phyloP scores from a whole-genome alignment of 805 yeast genomes.

The Saccharomycopsis oosterbeekiorum region DNA sequence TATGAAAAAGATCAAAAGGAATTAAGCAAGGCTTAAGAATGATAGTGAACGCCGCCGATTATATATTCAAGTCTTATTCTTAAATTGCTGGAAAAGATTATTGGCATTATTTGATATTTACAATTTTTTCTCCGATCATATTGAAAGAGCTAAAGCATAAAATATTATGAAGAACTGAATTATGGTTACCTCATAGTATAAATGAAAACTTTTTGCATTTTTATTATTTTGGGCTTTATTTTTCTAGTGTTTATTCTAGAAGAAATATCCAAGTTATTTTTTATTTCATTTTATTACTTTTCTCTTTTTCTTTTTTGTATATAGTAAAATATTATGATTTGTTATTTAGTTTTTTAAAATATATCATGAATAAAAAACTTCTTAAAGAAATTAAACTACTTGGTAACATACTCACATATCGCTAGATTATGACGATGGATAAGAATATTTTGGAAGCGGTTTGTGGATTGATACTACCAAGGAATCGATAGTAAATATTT shows the following conservation, averaged over 20 bases:
- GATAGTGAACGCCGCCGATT: too few species aligned
- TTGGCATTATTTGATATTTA: too few species aligned
- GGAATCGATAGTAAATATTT: too few species aligned
- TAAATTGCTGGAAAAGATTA: too few species aligned
- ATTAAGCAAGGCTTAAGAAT: neutral
- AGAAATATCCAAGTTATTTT: neutral
- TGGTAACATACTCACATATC: neutral
- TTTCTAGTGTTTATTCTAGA: neutral
- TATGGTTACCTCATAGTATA: too few species aligned
- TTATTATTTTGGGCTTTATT: neutral
- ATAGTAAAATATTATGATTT: neutral
- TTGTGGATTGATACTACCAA: too few species aligned
- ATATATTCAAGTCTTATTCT: too few species aligned
- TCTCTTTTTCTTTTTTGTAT: neutral
- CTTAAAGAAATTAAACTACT: neutral
- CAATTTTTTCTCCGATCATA: too few species aligned
- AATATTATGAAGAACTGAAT: too few species aligned
- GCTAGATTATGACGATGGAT: neutral
- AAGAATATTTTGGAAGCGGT: too few species aligned
- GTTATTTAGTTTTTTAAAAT: neutral
- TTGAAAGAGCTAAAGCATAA: too few species aligned
- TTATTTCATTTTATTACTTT: neutral
- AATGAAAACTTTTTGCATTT: too few species aligned
- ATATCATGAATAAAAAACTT: neutral
- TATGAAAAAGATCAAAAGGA: conserved; percentile 33